Percentiles rank a stretch among this genome's conserved stretches.
Conservation (phyloP, 257 asterid genomes). For the Primulina huaijiensis region DNA sequence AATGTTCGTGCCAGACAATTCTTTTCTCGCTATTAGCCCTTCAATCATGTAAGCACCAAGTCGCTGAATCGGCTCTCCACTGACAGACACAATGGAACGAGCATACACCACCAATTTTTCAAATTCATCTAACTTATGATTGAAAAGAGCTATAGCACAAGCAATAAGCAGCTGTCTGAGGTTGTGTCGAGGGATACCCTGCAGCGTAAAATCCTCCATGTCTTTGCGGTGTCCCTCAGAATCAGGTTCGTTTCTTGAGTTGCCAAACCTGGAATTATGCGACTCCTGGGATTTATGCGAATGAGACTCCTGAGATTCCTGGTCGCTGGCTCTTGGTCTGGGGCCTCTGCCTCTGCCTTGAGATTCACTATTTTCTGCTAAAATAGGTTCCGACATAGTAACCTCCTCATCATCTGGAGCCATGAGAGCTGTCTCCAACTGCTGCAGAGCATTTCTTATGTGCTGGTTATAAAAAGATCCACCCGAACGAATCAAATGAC, state of each 20-base stretch:
- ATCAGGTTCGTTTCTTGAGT: conserved; percentile 32
- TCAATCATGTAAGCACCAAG: conserved; percentile 38
- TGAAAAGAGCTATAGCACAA: conserved; percentile 30
- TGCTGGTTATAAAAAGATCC: conserved; percentile 32
- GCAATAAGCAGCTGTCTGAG: conserved; percentile 25
- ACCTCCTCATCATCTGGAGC: conserved; percentile 56
- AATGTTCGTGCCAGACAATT: conserved; percentile 32
- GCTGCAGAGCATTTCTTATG: conserved; percentile 51
- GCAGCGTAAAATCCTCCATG: conserved; percentile 31
- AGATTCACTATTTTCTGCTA: conserved; percentile 38
- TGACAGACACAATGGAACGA: conserved; percentile 27
- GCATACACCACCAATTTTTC: conserved; percentile 29
- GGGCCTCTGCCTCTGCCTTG: conserved; percentile 46
- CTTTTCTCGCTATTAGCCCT: conserved; percentile 33
- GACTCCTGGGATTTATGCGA: conserved; percentile 30
- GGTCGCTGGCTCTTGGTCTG: conserved; percentile 43
- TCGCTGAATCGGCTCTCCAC: conserved; percentile 31
- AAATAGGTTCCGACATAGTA: conserved; percentile 32
- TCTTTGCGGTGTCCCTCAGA: conserved; percentile 35
- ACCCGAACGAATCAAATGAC: conserved; percentile 30
- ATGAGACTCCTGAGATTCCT: conserved; percentile 37
- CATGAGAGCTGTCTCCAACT: conserved; percentile 73
- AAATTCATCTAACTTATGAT: conserved; percentile 16
- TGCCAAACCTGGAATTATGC: conserved; percentile 12
- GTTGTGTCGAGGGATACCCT: conserved; percentile 41